Evolutionary conservation across 306 rosid species (phyloP).

Genomic region (Sicyos edulis): DNA sequence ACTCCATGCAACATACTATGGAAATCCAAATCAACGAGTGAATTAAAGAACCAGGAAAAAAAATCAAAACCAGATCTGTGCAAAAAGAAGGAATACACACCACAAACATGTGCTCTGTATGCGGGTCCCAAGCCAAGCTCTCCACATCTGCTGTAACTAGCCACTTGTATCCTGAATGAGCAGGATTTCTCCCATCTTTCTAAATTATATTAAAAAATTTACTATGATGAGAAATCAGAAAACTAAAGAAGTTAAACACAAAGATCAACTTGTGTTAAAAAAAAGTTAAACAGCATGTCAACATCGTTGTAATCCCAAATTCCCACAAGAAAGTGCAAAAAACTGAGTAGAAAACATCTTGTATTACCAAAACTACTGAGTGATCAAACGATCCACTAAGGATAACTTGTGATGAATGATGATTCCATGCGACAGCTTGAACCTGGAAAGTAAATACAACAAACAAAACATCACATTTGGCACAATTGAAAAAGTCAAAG

Average conservation of each 20-base stretch:
- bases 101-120: slow-evolving; percentile 72
- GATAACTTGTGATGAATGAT: slow-evolving; percentile 62
- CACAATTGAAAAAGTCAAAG: not conserved
- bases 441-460: slow-evolving; percentile 50
- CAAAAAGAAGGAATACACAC: slow-evolving; percentile 39
- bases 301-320: not conserved
- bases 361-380: slow-evolving; percentile 69
- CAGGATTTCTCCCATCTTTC: slow-evolving; percentile 78
- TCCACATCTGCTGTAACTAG: slow-evolving; percentile 72
- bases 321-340: not conserved
- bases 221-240: slow-evolving; percentile 4
- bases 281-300: not conserved
- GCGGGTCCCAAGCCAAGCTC: slow-evolving; percentile 96
- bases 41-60: not conserved
- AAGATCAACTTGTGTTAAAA: not conserved
- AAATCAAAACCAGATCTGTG: not conserved
- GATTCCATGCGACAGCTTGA: slow-evolving; percentile 92
- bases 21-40: not conserved
- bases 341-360: not conserved
- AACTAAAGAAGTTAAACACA: not conserved
- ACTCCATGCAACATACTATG: not conserved
- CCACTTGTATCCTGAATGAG: slow-evolving; percentile 87
- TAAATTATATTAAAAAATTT: slow-evolving; percentile 37
- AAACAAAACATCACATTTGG: not conserved
- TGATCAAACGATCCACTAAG: slow-evolving; percentile 94